Evolutionary conservation across 179 eudicot species (phyloP), one percentile per base, ranked within the genome.

Genomic region (Actinidia arguta): DNA sequence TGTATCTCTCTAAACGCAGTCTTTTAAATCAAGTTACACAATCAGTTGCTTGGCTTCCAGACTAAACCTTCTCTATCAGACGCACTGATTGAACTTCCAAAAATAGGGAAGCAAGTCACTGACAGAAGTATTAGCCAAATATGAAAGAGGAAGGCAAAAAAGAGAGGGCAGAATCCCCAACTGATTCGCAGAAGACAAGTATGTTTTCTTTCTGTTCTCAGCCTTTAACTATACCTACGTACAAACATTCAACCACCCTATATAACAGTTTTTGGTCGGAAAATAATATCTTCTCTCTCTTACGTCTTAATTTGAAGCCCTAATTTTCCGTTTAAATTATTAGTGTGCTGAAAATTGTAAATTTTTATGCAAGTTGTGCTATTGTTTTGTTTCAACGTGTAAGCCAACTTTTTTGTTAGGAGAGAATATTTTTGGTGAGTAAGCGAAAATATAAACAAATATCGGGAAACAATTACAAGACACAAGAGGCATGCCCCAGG

Each of bases 181-280:
- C 63, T 50, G 24, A 54, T 52, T 75, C 84, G 6, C 84, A 64
- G 67, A 42, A 75, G 73, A 82, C 67, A 64, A 61, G 83, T 81
- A 50, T 4, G 48, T 48, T 72, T 73, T 22, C 56, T 58, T 44
- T 27, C n/a, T 25, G 52, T 78, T 18, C 46, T 50, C 9, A 62
- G 48, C 25, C 63, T 47, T 63, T 10, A 10, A 16, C 36, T 6
- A 39, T 69, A 42, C 51, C 48, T 64, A 18, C 3, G 13, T 64
- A 52, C 55, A 48, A 48, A 27, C 59, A 76, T 75, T 27, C 13
- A 36, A 17, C 0, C 22, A 72, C 52, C 10, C 4, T 68, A 22
- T 48, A 46, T 46, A n/a, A n/a, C 52, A n/a, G 36, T 22, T 25
- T 13, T 14, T 11, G 7, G 64, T 16, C 22, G 25, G 27, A 39